Conservation (phyloP, 169 alveolate genomes). For the Theileria sp. region DNA sequence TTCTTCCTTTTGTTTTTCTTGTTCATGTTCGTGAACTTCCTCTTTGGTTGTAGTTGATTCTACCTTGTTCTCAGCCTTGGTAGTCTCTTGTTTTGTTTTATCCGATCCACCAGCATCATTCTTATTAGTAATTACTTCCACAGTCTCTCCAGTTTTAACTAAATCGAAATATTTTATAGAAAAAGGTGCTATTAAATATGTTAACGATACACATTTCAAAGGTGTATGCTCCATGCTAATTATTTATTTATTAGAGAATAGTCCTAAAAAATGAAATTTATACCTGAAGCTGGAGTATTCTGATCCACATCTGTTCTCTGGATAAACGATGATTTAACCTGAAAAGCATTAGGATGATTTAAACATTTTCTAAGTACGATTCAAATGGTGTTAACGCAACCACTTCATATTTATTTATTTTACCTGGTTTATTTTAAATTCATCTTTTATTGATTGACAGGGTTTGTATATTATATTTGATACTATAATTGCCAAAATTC, state of each 20-base stretch:
- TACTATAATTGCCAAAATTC: slow-evolving; percentile 18
- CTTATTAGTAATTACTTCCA: slow-evolving; percentile 11
- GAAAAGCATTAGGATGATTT: not conserved
- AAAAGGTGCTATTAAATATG: not conserved
- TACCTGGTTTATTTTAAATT: not conserved
- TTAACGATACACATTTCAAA: not conserved
- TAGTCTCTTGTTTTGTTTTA: not conserved
- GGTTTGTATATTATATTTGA: slow-evolving; percentile 7
- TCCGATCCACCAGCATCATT: not conserved
- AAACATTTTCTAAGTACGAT: not conserved
- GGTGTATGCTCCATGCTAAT: not conserved
- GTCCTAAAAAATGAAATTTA: not conserved
- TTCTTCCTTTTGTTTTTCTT: not conserved
- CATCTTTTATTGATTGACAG: slow-evolving; percentile 5
- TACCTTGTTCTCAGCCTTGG: not conserved
- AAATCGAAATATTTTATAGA: not conserved
- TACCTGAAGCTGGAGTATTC: slow-evolving; percentile 13
- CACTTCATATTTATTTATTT: not conserved
- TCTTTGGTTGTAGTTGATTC: slow-evolving; percentile 1
- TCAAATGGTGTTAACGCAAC: not conserved
- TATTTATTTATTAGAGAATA: too few relatives aligned
- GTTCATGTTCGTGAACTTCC: not conserved
- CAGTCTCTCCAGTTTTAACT: slow-evolving; percentile 18
- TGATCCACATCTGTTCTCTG: not conserved
- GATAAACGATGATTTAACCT: not conserved